Evolutionary conservation across 176 grass and related monocot species (phyloP), one percentile per base, ranked within the genome.

Genomic region (Elaeis guineensis): DNA sequence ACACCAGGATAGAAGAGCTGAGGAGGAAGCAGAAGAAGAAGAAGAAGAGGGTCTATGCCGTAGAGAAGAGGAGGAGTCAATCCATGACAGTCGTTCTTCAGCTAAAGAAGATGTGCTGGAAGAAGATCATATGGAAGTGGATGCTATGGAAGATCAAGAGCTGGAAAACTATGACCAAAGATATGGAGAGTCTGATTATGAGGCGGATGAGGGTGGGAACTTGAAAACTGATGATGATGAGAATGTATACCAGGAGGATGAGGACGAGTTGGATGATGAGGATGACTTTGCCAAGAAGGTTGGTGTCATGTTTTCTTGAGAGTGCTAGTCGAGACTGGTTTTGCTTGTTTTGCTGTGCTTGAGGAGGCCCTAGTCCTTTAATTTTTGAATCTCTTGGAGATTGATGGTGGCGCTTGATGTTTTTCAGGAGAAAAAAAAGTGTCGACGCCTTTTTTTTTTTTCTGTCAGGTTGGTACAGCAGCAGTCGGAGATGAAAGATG

Each of bases 251-350:
- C 80, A 72, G 55, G 83, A 81, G 0, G 78, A 78, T 0, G 83
- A 89, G 35, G 81, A 89, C 5, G 86, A 91, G 30, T 75, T 71
- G 2, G 86, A 95, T 5, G 88, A 95, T 3, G 76, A 82, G 49
- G 83, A 98, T 50, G 89, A 81, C 59, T 98, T 98, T 62, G 84
- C 94, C 63, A 86, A 5, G 19, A 86, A 86, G 88, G 84, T 98
- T 2, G 88, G 88, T 19, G 84, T 83, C 14, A 49, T 89, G 71
- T 70, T 92, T 25, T 83, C 87, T 50, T 98, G 60, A 83, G 52
- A 65, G 58, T 76, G 49, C 50, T 6, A 21, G 57, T 19, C 21
- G 20, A 17, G 20, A 69, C 4, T 52, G 30, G 52, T 64, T 20
- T 72, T 80, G 51, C 57, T 50, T 81, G 6, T 64, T 39, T 75